Evolutionary conservation across 768 basidiomycete genomes (phyloP), one percentile per base, ranked within the genome.

Genomic region (Tubosaeta sp.): DNA sequence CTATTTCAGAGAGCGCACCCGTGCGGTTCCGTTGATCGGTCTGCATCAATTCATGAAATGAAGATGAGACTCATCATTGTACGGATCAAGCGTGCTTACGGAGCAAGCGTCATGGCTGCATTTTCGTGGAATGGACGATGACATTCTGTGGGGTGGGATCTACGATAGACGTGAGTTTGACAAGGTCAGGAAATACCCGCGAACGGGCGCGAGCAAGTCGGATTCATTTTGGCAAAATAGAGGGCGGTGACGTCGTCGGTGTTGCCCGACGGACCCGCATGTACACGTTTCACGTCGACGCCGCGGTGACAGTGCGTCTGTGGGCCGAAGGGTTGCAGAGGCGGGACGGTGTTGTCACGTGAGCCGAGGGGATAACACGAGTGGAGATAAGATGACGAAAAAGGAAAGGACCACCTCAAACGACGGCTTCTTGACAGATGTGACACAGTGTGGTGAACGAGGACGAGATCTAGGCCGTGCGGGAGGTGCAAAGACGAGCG

Each of bases 331-430:
- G 4, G 25, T 27, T 27, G 25, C 4, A 27, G 4, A 27, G 25
- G 8, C 25, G 25, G 42, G 8, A 19, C 40, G 14, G 32, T 14
- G 11, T 31, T 9, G 16, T 46, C 45, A 36, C 45, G 45, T 46
- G 45, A 14, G 22, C 34, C 45, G 45, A 46, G 45, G 45, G 34
- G 45, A 46, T 46, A 46, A 35, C 16, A n/a, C n/a, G n/a, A n/a
- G n/a, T n/a, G n/a, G n/a, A n/a, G n/a, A n/a, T 10, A 25, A 24
- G 25, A 27, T 4, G 24, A 34, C 13, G 7, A 42, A 42, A 42
- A 24, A 13, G 25, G 41, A 9, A 27, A 11, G 16, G n/a, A 10
- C n/a, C 27, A 27, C 5, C 41, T 24, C 27, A 16, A 29, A 8
- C 10, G 25, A 27, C 24, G 41, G 41, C 8, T 4, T 16, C 18